phyloP scores from a whole-genome alignment of 2,329 filamentous ascomycete genomes.

The Thielaviopsis punctulata region DNA sequence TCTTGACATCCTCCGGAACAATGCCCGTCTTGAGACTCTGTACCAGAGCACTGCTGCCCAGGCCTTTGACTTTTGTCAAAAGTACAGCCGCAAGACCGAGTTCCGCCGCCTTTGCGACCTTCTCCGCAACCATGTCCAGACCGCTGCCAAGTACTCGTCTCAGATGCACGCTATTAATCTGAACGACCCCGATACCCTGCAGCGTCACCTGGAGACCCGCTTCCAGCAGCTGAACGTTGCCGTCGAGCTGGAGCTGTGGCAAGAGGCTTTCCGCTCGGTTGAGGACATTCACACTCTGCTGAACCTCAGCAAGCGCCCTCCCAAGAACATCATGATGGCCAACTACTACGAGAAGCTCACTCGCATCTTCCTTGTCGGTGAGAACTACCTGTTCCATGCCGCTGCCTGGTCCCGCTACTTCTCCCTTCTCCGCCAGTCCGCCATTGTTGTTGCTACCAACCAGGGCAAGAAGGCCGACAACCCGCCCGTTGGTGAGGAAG shows the following conservation, averaged over 20 bases:
- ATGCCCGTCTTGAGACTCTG: conserved; percentile 89
- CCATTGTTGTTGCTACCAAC: conserved; percentile 63
- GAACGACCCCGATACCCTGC: conserved; percentile 89
- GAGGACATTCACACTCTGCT: conserved; percentile 97
- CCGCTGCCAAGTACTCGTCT: conserved; percentile 94
- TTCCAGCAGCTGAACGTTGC: conserved; percentile 98
- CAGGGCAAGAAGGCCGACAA: conserved; percentile 90
- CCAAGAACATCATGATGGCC: conserved; percentile 99
- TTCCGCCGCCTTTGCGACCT: conserved; percentile 97
- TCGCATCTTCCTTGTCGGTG: conserved; percentile 93
- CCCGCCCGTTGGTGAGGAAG: conserved; percentile 71
- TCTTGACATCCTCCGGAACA: conserved; percentile 96
- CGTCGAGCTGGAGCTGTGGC: conserved; percentile 94
- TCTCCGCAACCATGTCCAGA: conserved; percentile 95
- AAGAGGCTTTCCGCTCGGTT: conserved; percentile 97
- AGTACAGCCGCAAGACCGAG: conserved; percentile 97
- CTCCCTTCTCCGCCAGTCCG: conserved; percentile 83
- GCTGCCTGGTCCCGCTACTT: conserved; percentile 96
- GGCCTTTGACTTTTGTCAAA: conserved; percentile 96
- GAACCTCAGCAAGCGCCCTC: conserved; percentile 90
- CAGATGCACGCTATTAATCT: conserved; percentile 99
- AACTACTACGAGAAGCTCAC: conserved; percentile 99
- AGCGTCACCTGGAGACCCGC: conserved; percentile 91
- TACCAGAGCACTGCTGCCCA: conserved; percentile 97
- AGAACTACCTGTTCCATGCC: conserved; percentile 98